Base-by-base conservation (phyloP, 192 early-diverging fungal genomes). In the Coemansia sp. region DNA sequence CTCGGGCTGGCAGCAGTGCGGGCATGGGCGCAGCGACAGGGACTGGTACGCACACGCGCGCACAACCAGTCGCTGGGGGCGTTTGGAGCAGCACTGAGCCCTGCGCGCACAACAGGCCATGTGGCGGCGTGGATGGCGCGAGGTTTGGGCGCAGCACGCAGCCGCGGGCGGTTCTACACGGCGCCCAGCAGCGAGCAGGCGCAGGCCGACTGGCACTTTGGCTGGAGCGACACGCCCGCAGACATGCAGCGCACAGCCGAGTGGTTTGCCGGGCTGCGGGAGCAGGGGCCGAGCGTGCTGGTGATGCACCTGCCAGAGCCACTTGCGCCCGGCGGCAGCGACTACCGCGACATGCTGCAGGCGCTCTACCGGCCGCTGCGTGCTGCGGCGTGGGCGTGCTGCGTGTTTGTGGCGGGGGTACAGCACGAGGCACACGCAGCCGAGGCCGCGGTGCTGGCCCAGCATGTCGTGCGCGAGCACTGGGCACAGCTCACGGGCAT, bases 61-160 rank as follows among this genome's bases (percentile, higher is more conserved):
- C 65, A 56, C 15, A 48, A 51, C n/a, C 71, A 73, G 15, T 55
- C 39, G 17, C 17, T 52, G n/a, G 58, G 70, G 28, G 53, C 60
- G 43, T 62, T 58, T 41, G 41, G 56, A 8, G 62, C 54, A 41
- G 60, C 56, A 10, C 52, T 60, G 20, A 62, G 51, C 14, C 59
- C 64, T 3, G 11, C 62, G 52, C 64, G 71, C 12, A 26, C 56
- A 11, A 37, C 51, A 30, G 62, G 62, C 21, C 51, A 65, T 28
- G 58, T 62, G 10, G 58, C 72, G 16, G 51, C 52, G 40, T 76
- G 72, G 72, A 69, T 76, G 72, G 23, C 62, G n/a, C 72, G 62
- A 14, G 72, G 72, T 8, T 55, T 76, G 58, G 3, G 50, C 20
- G 40, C 20, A 10, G 72, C 72, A 1, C 51, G 66, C 40, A 46